Base-by-base conservation (phyloP, 2,329 filamentous ascomycete species). In the Lizonia empirigonia region DNA sequence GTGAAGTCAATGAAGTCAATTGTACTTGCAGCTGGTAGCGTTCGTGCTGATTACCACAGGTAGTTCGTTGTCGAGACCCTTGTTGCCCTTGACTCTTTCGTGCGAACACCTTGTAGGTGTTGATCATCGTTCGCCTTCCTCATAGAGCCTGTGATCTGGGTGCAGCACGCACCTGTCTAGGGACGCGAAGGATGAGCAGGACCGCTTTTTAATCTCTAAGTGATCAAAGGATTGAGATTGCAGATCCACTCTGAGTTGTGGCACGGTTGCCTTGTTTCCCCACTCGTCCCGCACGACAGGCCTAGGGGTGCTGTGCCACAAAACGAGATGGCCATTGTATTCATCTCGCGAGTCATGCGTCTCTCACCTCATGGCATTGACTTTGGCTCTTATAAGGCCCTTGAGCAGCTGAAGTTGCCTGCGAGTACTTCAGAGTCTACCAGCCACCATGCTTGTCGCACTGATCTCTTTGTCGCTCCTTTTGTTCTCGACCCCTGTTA, bases 401-500 rank as follows among this genome's bases (percentile, higher is more conserved):
- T 10, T 16, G 4, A 27, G 39, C n/a, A 38, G 22, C 16, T 50
- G 39, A 38, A 7, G 19, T 12, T 16, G n/a, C 16, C 15, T 23
- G 29, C 13, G 7, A 23, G 19, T 15, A 39, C 23, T 13, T 40
- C 33, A 49, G 9, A 16, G 23, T 16, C 7, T n/a, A 24, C 5
- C 12, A 36, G 29, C 35, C 27, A 55, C 13, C 20, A 55, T 55
- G 52, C 44, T 44, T 22, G 30, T 32, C 18, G 10, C 29, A 2
- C 7, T 55, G 27, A 7, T 44, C 9, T 51, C 38, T 20, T 16
- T 32, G 15, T 58, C 30, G 33, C 29, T 56, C 10, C 10, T 52
- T 16, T 26, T 46, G 35, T 37, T 53, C 16, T 39, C 22, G 13
- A 23, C 41, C 8, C 16, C 49, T 12, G 24, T 39, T 13, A 18